Base-by-base conservation (phyloP, 805 yeast genomes). In the Pichia phayaonensis region DNA sequence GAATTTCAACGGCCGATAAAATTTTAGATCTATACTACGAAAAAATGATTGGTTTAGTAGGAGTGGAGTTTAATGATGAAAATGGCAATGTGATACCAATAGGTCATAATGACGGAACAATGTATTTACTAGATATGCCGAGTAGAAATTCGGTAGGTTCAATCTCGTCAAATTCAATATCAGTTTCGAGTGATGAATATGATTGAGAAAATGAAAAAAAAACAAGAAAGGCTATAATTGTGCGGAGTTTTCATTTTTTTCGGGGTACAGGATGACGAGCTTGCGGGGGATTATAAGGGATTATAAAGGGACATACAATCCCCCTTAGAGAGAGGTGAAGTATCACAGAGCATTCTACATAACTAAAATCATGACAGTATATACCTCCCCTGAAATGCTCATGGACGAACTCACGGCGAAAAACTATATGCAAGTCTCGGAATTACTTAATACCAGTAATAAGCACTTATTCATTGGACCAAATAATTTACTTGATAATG, bases 41-140 rank as follows among this genome's bases (percentile, higher is more conserved):
- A 36, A 72, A 74, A 53, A 77, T 79, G 73, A 68, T 79, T 12
- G 67, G 67, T 23, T 55, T 79, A 21, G 78, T 78, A 5, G 84
- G 84, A 2, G 64, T 59, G 1, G 21, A n/a, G 3, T 4, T 13
- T 26, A 27, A 20, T 20, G 22, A 29, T 21, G 34, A 44, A 13
- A 43, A 31, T 11, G 22, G 8, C 3, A 29, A 27, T 21, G 29
- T 34, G 10, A 34, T 34, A 5, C 38, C 40, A 40, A 42, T 42
- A 15, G 44, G 44, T 5, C 36, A 42, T 20, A 42, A 42, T 27
- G 44, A 42, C 20, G 44, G 29, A 13, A 23, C 20, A 15, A 27
- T 27, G 8, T 42, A 27, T n/a, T 24, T 16, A 10, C n/a, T 41
- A 8, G 24, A 20, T 21, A 20, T 16, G 13, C 18, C 31, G n/a